These are phyloP conservation scores for Gorgonomyces haynaldii DNA, from an alignment of 192 early-diverging fungal species.

Conservation along the genomic window DNA sequence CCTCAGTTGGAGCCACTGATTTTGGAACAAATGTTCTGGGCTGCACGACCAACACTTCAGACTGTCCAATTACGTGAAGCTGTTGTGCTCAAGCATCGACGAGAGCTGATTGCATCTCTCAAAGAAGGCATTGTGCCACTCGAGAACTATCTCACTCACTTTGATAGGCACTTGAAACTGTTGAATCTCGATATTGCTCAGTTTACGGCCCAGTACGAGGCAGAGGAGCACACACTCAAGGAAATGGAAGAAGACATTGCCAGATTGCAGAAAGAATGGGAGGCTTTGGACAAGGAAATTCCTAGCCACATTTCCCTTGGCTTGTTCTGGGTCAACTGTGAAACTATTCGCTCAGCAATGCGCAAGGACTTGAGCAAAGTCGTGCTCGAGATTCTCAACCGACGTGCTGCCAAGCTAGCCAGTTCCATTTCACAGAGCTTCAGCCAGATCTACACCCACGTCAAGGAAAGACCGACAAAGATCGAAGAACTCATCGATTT, in stretches of 20 bases:
- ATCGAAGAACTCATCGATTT: slow-evolving; percentile 53
- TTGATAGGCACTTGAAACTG: slow-evolving; percentile 39
- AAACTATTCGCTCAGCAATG: slow-evolving; percentile 35
- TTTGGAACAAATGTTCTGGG: slow-evolving; percentile 53
- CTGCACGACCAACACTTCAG: slow-evolving; percentile 39
- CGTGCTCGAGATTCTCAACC: slow-evolving; percentile 36
- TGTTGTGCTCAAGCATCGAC: slow-evolving; percentile 18
- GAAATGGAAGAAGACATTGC: slow-evolving; percentile 47
- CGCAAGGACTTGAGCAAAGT: slow-evolving; percentile 45
- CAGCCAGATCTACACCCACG: slow-evolving; percentile 21
- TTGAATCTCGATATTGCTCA: slow-evolving; percentile 36
- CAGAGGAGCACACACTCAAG: slow-evolving; percentile 35
- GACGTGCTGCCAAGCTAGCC: slow-evolving; percentile 27
- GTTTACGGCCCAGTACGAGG: slow-evolving; percentile 40
- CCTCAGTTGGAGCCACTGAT: slow-evolving; percentile 49
- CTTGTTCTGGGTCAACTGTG: slow-evolving; percentile 45
- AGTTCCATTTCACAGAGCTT: slow-evolving; percentile 32
- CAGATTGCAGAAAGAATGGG: slow-evolving; percentile 39
- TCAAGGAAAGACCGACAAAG: slow-evolving; percentile 43
- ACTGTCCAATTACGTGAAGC: slow-evolving; percentile 32
- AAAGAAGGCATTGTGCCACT: slow-evolving; percentile 26
- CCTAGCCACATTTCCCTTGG: slow-evolving; percentile 43
- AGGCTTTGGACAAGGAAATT: slow-evolving; percentile 46
- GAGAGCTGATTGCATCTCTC: slow-evolving; percentile 17
- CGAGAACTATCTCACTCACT: slow-evolving; percentile 33